phyloP scores from a whole-genome alignment of 257 asterid species.

The Capsicum pubescens region DNA sequence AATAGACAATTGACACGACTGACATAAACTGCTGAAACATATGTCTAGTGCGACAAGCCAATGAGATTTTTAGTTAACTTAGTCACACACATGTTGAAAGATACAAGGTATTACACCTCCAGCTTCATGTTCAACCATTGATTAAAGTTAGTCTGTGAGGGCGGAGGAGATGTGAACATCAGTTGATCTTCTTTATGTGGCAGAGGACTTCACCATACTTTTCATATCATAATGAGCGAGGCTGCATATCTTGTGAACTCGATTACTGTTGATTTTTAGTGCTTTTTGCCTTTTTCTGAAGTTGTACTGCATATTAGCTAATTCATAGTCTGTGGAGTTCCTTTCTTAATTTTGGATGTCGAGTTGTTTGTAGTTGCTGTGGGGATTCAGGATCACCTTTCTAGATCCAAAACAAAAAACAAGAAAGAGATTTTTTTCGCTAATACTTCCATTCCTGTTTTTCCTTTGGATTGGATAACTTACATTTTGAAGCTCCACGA shows the following conservation, averaged over 20 bases:
- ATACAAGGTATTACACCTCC: neutral
- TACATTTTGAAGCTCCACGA: neutral
- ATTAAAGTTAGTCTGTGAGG: neutral
- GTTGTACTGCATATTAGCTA: neutral
- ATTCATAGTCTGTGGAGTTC: neutral
- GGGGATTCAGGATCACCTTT: neutral
- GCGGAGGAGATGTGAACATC: neutral
- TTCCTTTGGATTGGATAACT: neutral
- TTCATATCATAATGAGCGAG: neutral
- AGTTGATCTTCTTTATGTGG: neutral
- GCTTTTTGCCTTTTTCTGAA: neutral
- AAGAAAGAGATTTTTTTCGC: neutral
- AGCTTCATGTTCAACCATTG: neutral
- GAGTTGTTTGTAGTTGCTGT: neutral
- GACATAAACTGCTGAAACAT: too few relatives aligned
- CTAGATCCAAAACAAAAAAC: neutral
- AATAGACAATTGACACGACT: too few relatives aligned
- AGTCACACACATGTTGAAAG: too few relatives aligned
- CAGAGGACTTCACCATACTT: conserved; percentile 9
- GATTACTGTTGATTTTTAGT: neutral
- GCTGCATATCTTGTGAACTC: conserved; percentile 4
- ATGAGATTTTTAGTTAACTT: too few relatives aligned
- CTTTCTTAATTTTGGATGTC: neutral
- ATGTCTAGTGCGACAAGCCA: too few relatives aligned
- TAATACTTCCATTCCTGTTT: neutral